These are phyloP conservation scores for Boehmeria nivea DNA, from an alignment of 306 rosid species.

Conservation along the genomic window DNA sequence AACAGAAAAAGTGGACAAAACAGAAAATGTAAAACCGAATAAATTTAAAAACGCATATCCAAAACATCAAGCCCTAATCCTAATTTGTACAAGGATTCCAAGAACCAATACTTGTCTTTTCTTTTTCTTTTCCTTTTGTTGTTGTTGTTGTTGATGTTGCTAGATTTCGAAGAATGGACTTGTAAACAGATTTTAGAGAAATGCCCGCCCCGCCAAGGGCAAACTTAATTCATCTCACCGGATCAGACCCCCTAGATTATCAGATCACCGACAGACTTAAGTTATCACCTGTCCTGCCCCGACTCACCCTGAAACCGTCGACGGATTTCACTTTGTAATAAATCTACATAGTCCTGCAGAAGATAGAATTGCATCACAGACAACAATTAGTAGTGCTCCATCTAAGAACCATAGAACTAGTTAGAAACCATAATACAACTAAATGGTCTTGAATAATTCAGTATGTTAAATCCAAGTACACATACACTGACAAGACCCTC, in stretches of 20 bases:
- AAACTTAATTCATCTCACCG: no score
- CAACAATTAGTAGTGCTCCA: no score
- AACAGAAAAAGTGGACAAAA: no score
- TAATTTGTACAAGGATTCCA: no score
- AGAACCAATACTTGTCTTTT: background rate
- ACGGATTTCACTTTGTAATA: slow-evolving; percentile 46
- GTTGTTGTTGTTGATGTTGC: no score
- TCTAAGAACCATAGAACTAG: no score
- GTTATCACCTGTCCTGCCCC: slow-evolving; percentile 1
- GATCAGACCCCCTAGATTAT: no score
- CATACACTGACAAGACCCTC: slow-evolving; percentile 62
- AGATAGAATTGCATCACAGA: background rate
- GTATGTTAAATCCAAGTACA: no score
- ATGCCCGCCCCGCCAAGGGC: no score
- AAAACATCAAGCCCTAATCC: slow-evolving; percentile 9
- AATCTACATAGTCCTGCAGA: slow-evolving; percentile 71
- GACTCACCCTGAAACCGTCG: slow-evolving; percentile 37
- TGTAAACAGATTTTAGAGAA: background rate
- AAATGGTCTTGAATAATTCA: background rate
- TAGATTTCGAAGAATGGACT: background rate
- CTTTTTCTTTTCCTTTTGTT: background rate
- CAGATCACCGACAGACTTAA: no score
- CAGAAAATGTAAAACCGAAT: no score
- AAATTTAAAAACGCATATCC: background rate
- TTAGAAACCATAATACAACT: background rate